These are phyloP conservation scores for Dalbergia oliveri DNA, from an alignment of 306 rosid genomes.

Conservation along the genomic window DNA sequence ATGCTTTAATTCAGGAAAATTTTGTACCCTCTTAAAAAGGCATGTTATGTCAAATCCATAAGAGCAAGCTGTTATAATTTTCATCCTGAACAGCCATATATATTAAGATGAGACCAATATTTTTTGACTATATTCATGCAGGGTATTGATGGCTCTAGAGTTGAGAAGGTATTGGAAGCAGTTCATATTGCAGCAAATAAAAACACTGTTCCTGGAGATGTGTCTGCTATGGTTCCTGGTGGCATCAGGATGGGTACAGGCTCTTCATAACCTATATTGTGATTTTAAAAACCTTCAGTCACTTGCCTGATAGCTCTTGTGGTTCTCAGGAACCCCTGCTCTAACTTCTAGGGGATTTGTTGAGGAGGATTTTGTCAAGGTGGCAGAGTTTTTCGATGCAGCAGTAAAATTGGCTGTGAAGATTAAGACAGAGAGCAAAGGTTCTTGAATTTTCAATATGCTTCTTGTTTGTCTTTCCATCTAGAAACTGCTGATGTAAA, in stretches of 20 bases:
- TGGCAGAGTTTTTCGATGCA: conserved; percentile 86
- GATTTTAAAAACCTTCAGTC: too few relatives aligned
- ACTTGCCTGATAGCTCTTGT: conserved; percentile 36
- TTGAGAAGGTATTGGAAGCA: conserved; percentile 88
- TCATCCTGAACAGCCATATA: conserved; percentile 12
- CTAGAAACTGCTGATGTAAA: conserved; percentile 6
- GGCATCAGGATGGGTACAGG: conserved; percentile 95
- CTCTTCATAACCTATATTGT: conserved; percentile 35
- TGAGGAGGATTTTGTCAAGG: conserved; percentile 96
- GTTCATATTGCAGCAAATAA: conserved; percentile 97
- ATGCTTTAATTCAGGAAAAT: background rate
- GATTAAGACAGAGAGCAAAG: conserved; percentile 79
- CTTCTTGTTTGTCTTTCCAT: conserved; percentile 28
- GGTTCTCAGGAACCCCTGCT: conserved; percentile 91
- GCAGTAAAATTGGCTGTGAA: conserved; percentile 84
- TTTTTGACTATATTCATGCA: conserved; percentile 33
- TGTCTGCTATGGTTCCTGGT: conserved; percentile 99
- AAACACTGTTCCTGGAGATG: conserved; percentile 98
- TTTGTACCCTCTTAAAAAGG: background rate
- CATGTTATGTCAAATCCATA: conserved; percentile 6
- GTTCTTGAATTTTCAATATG: conserved; percentile 48
- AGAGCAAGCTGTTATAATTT: background rate
- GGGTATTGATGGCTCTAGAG: conserved; percentile 98
- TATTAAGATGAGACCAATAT: background rate
- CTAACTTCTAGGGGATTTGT: conserved; percentile 96